A percentile compares a stretch with the other conserved stretches of the same genome.
These are phyloP conservation scores for Diplosphaera chodatii DNA, from an alignment of 139 green algal species.

Conservation along the genomic window DNA sequence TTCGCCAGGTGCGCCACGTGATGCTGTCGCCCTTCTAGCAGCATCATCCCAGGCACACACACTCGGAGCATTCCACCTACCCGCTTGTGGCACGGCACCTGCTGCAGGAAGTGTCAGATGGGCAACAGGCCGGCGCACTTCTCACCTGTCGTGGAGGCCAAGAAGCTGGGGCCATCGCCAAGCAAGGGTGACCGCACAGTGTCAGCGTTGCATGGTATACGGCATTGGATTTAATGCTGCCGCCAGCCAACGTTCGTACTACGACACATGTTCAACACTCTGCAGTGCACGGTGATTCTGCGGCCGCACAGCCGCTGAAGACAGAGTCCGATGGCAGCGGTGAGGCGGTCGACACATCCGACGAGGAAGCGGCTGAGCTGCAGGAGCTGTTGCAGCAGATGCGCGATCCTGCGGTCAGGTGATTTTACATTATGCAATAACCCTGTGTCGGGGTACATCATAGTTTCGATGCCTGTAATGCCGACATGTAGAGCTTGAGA, in stretches of 20 bases:
- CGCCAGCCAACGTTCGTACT: too few species aligned
- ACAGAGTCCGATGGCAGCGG: background rate
- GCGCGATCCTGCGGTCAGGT: constrained; percentile 6
- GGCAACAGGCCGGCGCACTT: background rate
- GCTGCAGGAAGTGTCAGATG: constrained; percentile 14
- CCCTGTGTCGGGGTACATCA: too few species aligned
- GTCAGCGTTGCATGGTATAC: too few species aligned
- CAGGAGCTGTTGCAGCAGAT: constrained; percentile 31
- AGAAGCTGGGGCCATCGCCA: background rate
- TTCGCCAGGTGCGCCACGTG: constrained; percentile 36
- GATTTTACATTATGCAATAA: too few species aligned
- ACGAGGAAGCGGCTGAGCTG: constrained; percentile 15
- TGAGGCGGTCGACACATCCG: background rate
- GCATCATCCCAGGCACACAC: too few species aligned
- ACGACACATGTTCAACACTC: too few species aligned
- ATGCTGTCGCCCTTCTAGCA: too few species aligned
- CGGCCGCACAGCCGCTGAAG: background rate
- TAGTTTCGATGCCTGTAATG: too few species aligned
- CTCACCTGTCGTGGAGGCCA: background rate
- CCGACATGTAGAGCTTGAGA: too few species aligned
- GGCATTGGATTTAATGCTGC: too few species aligned
- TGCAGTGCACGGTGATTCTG: background rate
- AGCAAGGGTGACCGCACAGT: background rate
- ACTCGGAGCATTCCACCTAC: too few species aligned
- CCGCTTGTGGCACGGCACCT: too few species aligned